Base-by-base conservation (phyloP, 805 yeast genomes). In the Yamadazyma philogaea region DNA sequence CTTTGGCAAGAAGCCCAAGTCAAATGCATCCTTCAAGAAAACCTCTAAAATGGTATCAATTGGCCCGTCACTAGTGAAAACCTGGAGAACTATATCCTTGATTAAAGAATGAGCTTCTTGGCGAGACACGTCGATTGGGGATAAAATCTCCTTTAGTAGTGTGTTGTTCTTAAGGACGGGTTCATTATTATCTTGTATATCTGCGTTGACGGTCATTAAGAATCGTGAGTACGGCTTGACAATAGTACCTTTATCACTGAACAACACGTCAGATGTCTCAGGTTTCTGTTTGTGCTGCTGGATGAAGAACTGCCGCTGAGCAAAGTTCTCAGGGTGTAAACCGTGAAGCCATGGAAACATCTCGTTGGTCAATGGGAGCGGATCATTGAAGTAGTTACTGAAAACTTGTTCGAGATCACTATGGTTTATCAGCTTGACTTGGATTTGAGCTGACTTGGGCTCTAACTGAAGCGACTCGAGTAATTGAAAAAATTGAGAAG, bases 281-380 rank as follows among this genome's bases (percentile, higher is more conserved):
- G 16, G 39, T 26, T 33, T 37, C 43, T 53, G 59, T 30, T 47
- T 59, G 30, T 56, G 57, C 44, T 64, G 70, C 30, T 55, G 54
- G 10, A 62, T 43, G 46, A 70, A 69, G 47, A 79, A 66, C 59
- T 72, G 64, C 34, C 74, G 62, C 53, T 79, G 84, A 18, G 82
- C 77, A 32, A 72, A 65, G 53, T 80, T 79, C 27, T 72, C 68
- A 11, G 69, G 70, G 47, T 82, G 79, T 34, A 85, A 68, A 0
- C 95, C 93, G 59, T 90, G 96, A 19, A 87, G 68, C 96, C 96
- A 89, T 0, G 97, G 97, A 53, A 89, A 90, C 74, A 90, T 78
- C 8, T 56, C 55, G 18, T 71, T 75, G 15, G 90, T 82, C 3
- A 76, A 77, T 0, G 96, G 96, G 3, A 70, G 55, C 1, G 64